A percentile compares a stretch with the other conserved stretches of the same genome.
Evolutionary conservation across 192 early-diverging fungal species (phyloP).

Genomic region (Gigaspora rosea): DNA sequence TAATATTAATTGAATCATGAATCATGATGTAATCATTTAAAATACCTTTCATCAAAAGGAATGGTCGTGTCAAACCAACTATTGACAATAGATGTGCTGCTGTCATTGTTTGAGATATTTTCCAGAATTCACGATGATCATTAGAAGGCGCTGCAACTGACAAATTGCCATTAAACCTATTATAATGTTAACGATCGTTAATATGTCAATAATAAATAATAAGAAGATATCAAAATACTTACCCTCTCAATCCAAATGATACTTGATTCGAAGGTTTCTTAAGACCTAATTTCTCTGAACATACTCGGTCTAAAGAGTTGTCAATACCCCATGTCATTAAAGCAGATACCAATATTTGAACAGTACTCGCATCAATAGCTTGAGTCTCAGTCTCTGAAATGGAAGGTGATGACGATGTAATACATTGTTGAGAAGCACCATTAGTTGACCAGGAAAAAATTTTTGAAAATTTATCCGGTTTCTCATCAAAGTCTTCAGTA

Average conservation of each 20-base stretch:
- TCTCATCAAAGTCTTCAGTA: conserved; percentile 27
- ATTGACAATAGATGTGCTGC: conserved; percentile 70
- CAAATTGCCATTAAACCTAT: conserved; percentile 66
- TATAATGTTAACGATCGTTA: background rate
- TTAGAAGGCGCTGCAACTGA: conserved; percentile 58
- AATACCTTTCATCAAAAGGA: conserved; percentile 53
- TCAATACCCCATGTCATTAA: conserved; percentile 61
- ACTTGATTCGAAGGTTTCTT: conserved; percentile 21
- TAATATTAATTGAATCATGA: background rate
- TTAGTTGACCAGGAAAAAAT: conserved; percentile 32
- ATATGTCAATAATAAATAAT: background rate
- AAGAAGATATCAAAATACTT: conserved; percentile 9
- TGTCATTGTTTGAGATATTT: conserved; percentile 62
- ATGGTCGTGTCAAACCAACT: conserved; percentile 52
- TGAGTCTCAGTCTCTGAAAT: background rate
- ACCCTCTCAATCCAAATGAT: conserved; percentile 61
- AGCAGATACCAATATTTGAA: conserved; percentile 36
- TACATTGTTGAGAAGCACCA: background rate
- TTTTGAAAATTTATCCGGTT: conserved; percentile 2
- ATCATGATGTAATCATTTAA: background rate
- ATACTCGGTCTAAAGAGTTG: conserved; percentile 50
- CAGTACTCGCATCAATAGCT: conserved; percentile 25
- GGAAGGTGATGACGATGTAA: background rate
- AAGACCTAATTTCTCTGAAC: conserved; percentile 38
- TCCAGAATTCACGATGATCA: conserved; percentile 51